phyloP scores from a whole-genome alignment of 2,329 filamentous ascomycete species.

The Ophiostoma quercus region DNA sequence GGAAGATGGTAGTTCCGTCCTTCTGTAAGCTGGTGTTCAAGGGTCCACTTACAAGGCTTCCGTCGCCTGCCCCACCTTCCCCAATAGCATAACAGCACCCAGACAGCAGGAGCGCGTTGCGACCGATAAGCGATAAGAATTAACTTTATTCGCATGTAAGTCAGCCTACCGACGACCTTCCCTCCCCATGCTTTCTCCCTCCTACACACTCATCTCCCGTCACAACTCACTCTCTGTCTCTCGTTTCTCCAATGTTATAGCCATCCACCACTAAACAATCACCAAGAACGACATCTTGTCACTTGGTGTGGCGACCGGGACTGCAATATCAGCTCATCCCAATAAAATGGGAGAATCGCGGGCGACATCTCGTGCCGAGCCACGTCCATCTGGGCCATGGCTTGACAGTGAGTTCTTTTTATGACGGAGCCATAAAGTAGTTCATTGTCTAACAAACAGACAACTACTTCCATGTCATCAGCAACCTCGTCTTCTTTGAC shows the following conservation, averaged over 20 bases:
- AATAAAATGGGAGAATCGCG: neutral
- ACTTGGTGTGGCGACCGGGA: neutral
- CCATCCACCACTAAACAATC: neutral
- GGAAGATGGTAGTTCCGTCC: slow-evolving; percentile 24
- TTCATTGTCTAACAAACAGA: neutral
- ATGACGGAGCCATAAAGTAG: neutral
- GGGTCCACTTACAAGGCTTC: slow-evolving; percentile 6
- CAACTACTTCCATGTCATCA: neutral
- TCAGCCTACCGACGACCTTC: neutral
- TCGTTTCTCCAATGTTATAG: neutral
- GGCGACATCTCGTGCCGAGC: neutral
- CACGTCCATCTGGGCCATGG: neutral
- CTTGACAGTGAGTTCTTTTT: neutral
- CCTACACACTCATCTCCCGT: no score
- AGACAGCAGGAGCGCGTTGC: neutral
- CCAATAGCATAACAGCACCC: neutral
- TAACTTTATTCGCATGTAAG: slow-evolving; percentile 2
- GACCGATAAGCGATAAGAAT: slow-evolving; percentile 22
- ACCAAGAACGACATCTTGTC: neutral
- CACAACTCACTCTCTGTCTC: neutral
- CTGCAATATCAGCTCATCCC: neutral
- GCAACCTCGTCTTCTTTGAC: neutral
- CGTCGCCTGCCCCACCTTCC: neutral
- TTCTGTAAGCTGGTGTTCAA: neutral
- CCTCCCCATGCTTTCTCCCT: neutral